A percentile compares a stretch with the other conserved stretches of the same genome.
Evolutionary conservation across 176 grass and related monocot species (phyloP).

Genomic region (Hsuehochloa calcarea): DNA sequence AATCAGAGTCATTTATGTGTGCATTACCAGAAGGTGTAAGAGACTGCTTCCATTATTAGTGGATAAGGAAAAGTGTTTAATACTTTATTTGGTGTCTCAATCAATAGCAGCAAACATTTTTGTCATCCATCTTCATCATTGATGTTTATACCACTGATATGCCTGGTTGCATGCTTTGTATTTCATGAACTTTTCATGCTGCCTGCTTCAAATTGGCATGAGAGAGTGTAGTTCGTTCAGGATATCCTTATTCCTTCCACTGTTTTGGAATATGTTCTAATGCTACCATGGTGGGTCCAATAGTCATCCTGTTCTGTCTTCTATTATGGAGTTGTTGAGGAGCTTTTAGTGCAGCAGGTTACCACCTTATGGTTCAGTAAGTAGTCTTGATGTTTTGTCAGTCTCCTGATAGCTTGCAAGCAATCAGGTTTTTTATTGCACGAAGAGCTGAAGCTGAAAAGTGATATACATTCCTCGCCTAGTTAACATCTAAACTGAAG

Average conservation of each 20-base stretch:
- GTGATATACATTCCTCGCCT: slow-evolving; percentile 10
- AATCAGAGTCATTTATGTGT: neutral
- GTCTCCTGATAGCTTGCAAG: neutral
- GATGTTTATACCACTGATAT: neutral
- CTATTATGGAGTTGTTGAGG: neutral
- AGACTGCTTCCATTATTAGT: neutral
- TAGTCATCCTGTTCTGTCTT: neutral
- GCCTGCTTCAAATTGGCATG: slow-evolving; percentile 15
- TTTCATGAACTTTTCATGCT: neutral
- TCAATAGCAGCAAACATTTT: neutral
- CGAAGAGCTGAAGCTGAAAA: neutral
- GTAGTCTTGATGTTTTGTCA: neutral
- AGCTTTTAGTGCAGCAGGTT: neutral
- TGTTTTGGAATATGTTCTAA: neutral
- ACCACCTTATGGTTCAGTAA: slow-evolving; percentile 6
- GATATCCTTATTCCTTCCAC: neutral
- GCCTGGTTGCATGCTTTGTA: neutral
- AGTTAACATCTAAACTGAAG: slow-evolving; percentile 18
- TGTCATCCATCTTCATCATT: neutral
- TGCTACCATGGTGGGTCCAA: neutral
- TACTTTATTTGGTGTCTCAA: neutral
- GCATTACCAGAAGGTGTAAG: neutral
- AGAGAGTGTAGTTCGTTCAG: neutral
- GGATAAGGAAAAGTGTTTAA: slow-evolving; percentile 5
- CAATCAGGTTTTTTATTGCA: neutral